Conservation (phyloP, 192 early-diverging fungal species). For the Phycomyces blakesleeanus region DNA sequence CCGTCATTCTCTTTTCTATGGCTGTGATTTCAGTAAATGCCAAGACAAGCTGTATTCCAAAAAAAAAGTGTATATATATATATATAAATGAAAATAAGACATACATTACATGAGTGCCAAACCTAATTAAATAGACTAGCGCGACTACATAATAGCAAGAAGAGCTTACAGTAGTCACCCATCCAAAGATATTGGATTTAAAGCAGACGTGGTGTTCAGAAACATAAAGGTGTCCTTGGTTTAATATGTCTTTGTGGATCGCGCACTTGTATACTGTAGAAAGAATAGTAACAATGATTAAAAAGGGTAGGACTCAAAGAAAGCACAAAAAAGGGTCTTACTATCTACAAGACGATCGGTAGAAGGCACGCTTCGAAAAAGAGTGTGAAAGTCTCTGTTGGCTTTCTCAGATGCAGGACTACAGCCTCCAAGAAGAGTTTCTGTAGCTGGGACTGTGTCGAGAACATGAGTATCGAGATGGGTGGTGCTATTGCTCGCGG, state of each 20-base stretch:
- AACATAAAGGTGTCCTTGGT: slow-evolving; percentile 80
- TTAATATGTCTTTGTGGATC: slow-evolving; percentile 80
- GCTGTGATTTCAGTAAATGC: slow-evolving; percentile 69
- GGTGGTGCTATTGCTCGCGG: no score
- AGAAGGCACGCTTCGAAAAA: slow-evolving; percentile 52
- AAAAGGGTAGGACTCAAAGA: no score
- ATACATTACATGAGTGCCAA: no score
- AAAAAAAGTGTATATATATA: not conserved
- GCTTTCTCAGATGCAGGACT: slow-evolving; percentile 39
- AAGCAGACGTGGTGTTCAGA: slow-evolving; percentile 81
- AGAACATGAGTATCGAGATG: no score
- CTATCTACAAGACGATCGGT: slow-evolving; percentile 53
- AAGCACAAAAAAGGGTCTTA: no score
- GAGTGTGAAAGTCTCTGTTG: slow-evolving; percentile 50
- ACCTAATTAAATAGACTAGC: no score
- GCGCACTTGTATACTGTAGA: slow-evolving; percentile 74
- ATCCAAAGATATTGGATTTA: slow-evolving; percentile 87
- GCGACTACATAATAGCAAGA: no score
- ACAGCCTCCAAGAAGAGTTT: no score
- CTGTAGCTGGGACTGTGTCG: no score
- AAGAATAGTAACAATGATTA: not conserved
- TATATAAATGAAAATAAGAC: not conserved
- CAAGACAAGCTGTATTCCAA: slow-evolving; percentile 52
- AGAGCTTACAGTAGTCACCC: slow-evolving; percentile 67
- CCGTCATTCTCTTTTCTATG: slow-evolving; percentile 83